Evolutionary conservation across 2,329 filamentous ascomycete species (phyloP), one percentile per base, ranked within the genome.

Genomic region (Capronia americana): DNA sequence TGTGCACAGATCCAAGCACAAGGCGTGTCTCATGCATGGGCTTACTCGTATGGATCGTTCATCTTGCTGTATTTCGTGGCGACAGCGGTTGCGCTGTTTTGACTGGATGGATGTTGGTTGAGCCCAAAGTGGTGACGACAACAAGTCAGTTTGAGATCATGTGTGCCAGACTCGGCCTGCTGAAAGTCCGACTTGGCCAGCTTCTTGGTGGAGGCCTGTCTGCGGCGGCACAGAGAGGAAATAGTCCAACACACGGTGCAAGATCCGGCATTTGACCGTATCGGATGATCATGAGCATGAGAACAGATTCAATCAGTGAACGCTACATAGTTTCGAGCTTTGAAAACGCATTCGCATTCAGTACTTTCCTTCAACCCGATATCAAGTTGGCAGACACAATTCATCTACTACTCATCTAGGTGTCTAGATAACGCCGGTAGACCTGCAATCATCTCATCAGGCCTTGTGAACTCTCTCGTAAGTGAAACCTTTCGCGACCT

Each of bases 61-160:
- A 20, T 30, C 6, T 28, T 17, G 23, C 56, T 24, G 57, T 50
- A 8, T 14, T 23, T 41, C 44, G 30, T 32, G 57, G 44, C 6
- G n/a, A 34, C 44, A 11, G 28, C 17, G 11, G 14, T 59, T 20
- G 26, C 20, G 46, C 23, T 4, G 57, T 23, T 50, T 8, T 50
- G 28, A 59, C 17, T 59, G 57, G 57, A 50, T 59, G 57, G 57
- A 34, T 50, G 17, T 17, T 28, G 26, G 12, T 50, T 24, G n/a
- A 59, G 3, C n/a, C 10, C 2, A n/a, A 59, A 59, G 57, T 59
- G 44, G 57, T 59, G 57, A 59, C 57, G 57, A 59, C 57, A 59
- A 32, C 5, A 50, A 11, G 23, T 51, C 23, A 26, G 6, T 20
- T 51, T 26, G 48, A 23, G 48, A 51, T 24, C 48, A 12, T 26